Base-by-base conservation (phyloP, 495 filamentous ascomycete genomes). In the Tuber brumale region DNA sequence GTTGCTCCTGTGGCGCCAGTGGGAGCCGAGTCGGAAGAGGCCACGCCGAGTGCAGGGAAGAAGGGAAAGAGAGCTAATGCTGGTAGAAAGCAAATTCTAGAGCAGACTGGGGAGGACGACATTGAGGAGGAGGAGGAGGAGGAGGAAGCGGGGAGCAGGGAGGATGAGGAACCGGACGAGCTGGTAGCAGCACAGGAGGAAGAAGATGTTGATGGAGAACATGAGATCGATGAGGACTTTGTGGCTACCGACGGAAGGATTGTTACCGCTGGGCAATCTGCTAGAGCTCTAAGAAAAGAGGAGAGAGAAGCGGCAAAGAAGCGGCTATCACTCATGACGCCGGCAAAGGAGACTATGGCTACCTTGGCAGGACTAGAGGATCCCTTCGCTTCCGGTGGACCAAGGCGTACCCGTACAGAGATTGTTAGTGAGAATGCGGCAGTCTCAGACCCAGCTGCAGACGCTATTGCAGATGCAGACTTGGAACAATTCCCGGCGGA, bases 71-170 rank as follows among this genome's bases (percentile, higher is more conserved):
- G 76, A n/a, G 19, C 72, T 27, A 75, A 76, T 70, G 78, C 75
- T 43, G 70, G 73, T 12, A 79, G 72, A 19, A 69, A 79, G 45
- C 70, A 80, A 70, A 35, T 66, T 4, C 57, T 14, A 4, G 27
- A 14, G 57, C 57, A 31, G 27, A 35, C 57, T 66, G 16, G 18
- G 1, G 78, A 79, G 51, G 79, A 70, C 21, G 76, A 80, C 72
- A 71, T 77, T n/a, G 78, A 80, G 70, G 78, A 77, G 27, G 77
- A 78, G 72, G 78, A 77, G 27, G 77, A 78, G 72, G 12, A 45
- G 43, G 57, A 66, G 14, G 57, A 35, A 16, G 57, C 5, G 27
- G 57, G 14, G 57, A 27, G 31, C 4, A 14, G 27, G 27, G 27
- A 66, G 14, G 31, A 27, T 1, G 57, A 8, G 27, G 57, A 66